phyloP scores from a whole-genome alignment of 2,329 filamentous ascomycete genomes.

The Aspergillus thermomutatus region DNA sequence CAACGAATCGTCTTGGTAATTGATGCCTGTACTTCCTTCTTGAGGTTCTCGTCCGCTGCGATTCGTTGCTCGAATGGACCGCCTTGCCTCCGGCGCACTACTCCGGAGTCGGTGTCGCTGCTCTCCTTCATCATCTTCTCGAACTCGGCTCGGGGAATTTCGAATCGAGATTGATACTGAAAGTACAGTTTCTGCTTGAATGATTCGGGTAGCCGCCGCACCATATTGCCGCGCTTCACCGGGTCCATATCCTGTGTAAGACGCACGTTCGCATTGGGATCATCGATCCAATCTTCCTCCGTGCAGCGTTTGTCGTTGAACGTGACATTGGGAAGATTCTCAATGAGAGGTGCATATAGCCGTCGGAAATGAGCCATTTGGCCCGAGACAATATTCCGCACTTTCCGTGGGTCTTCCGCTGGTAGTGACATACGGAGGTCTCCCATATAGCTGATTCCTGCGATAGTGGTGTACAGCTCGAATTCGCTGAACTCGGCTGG shows the following conservation, averaged over 20 bases:
- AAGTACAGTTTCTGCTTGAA: conserved; percentile 93
- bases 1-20: conserved; percentile 87
- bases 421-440: conserved; percentile 93
- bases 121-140: conserved; percentile 76
- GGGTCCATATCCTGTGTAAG: conserved; percentile 92
- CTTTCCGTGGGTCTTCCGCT: conserved; percentile 87
- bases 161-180: conserved; percentile 86
- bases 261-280: conserved; percentile 61
- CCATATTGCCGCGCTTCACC: conserved; percentile 89
- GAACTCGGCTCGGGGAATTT: conserved; percentile 80
- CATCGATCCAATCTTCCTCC: conserved; percentile 60
- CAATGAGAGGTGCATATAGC: conserved; percentile 84
- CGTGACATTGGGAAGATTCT: conserved; percentile 81
- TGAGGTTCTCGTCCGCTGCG: conserved; percentile 67
- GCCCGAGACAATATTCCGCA: conserved; percentile 87
- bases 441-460: conserved; percentile 88
- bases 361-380: conserved; percentile 90
- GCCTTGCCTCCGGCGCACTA: conserved; percentile 71
- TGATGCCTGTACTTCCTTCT: conserved; percentile 66
- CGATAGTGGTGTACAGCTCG: conserved; percentile 85
- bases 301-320: conserved; percentile 66
- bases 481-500: conserved; percentile 81
- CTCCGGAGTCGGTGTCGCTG: conserved; percentile 61
- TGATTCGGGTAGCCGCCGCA: conserved; percentile 77
- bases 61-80: conserved; percentile 85